These are phyloP conservation scores for Diutina siamensis DNA, from an alignment of 1,139 yeast genomes.

Conservation along the genomic window DNA sequence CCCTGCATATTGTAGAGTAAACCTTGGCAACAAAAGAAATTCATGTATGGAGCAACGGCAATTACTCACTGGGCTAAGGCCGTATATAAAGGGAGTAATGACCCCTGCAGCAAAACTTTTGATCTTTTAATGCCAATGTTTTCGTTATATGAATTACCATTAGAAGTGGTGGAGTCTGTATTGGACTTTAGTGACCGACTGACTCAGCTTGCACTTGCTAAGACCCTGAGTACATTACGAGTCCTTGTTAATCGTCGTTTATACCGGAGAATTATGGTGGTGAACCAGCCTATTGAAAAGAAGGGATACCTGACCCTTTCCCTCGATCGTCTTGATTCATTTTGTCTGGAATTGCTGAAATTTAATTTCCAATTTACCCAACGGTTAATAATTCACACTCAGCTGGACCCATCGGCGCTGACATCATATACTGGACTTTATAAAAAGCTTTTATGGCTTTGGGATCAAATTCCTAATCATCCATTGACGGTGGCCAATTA, in stretches of 20 bases:
- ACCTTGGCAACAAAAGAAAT: background rate
- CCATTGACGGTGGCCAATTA: constrained; percentile 13
- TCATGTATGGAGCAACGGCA: too few species aligned
- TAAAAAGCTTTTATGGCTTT: constrained; percentile 11
- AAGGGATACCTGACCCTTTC: constrained; percentile 9
- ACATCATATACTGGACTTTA: constrained; percentile 14
- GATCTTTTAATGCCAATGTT: too few species aligned
- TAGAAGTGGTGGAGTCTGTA: background rate
- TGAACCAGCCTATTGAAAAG: constrained; percentile 7
- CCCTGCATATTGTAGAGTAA: too few species aligned
- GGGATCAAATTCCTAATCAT: constrained; percentile 12
- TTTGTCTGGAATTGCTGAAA: constrained; percentile 10
- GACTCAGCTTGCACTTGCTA: background rate
- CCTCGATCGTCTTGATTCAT: constrained; percentile 10
- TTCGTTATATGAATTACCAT: background rate
- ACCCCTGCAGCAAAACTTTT: too few species aligned
- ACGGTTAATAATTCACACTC: constrained; percentile 14
- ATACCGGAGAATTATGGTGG: constrained; percentile 14
- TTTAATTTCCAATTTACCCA: constrained; percentile 12
- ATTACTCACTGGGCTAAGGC: background rate
- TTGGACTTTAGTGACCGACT: background rate
- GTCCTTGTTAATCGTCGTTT: constrained; percentile 11
- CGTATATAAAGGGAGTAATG: background rate
- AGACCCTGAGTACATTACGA: constrained; percentile 8
- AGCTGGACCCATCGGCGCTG: constrained; percentile 12